These are phyloP conservation scores for Candida coleopterorum DNA, from an alignment of 805 yeast species.

Conservation along the genomic window DNA sequence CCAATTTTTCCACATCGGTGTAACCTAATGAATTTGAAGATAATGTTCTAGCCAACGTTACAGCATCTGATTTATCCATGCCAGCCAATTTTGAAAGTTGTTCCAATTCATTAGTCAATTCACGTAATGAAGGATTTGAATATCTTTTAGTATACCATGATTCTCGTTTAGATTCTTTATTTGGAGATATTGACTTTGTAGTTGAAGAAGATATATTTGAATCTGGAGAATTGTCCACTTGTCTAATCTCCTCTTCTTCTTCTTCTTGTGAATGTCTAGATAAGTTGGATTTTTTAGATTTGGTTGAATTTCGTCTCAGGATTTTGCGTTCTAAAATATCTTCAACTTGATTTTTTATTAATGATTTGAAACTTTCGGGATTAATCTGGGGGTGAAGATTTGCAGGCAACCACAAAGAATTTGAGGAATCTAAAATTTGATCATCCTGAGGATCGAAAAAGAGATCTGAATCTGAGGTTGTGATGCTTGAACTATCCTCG, in stretches of 20 bases:
- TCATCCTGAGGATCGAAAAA: constrained; percentile 13
- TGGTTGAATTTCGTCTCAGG: constrained; percentile 20
- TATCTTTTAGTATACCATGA: constrained; percentile 14
- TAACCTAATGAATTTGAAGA: constrained; percentile 65
- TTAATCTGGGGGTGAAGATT: constrained; percentile 90
- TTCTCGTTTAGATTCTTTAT: constrained; percentile 9
- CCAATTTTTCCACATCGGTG: constrained; percentile 45
- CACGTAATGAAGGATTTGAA: constrained; percentile 60
- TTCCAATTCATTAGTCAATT: constrained; percentile 71
- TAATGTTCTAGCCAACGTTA: constrained; percentile 73
- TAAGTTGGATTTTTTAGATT: constrained; percentile 13
- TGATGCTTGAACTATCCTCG: neutral
- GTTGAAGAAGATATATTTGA: neutral
- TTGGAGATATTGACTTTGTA: constrained; percentile 8
- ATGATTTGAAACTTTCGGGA: constrained; percentile 76
- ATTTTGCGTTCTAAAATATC: constrained; percentile 38
- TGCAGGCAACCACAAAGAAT: constrained; percentile 91
- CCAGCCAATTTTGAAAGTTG: constrained; percentile 74
- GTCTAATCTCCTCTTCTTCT: neutral
- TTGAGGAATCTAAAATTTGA: constrained; percentile 7
- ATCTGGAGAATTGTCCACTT: neutral
- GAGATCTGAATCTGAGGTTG: constrained; percentile 19
- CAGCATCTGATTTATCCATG: constrained; percentile 73
- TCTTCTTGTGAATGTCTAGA: constrained; percentile 17
- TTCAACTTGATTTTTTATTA: constrained; percentile 56